Conservation (phyloP, 176 grass and related monocot genomes). For the Zoysia pacifica region DNA sequence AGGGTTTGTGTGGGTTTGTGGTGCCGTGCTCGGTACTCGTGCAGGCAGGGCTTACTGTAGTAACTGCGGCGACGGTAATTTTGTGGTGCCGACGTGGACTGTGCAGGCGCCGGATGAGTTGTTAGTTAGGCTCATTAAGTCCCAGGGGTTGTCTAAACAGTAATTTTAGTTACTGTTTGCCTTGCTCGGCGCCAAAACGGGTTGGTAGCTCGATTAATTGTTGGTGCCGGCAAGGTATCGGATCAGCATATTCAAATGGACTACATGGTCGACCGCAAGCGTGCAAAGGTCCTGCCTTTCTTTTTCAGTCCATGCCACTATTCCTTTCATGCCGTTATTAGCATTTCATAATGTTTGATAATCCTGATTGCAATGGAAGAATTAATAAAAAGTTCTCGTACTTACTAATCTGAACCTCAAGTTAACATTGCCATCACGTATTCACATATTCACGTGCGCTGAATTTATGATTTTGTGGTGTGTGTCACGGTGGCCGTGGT, state of each 20-base stretch:
- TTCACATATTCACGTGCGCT: too few species aligned
- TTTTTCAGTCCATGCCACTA: not conserved
- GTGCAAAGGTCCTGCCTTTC: not conserved
- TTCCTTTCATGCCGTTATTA: not conserved
- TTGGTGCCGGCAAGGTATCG: conserved; percentile 12
- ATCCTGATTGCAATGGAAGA: not conserved
- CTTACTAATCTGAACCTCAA: not conserved
- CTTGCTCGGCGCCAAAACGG: not conserved
- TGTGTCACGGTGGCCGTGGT: too few species aligned
- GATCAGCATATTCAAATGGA: conserved; percentile 23
- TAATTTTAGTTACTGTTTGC: conserved; percentile 36
- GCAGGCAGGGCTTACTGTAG: conserved; percentile 8
- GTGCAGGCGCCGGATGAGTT: conserved; percentile 15
- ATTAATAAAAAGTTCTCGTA: not conserved
- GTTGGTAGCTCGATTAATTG: conserved; percentile 45
- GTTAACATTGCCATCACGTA: too few species aligned
- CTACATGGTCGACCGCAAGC: not conserved
- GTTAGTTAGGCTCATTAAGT: conserved; percentile 48
- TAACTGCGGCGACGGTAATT: conserved; percentile 31
- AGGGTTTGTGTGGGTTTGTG: conserved; percentile 2
- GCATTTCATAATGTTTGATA: not conserved
- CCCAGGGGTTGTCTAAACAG: conserved; percentile 21
- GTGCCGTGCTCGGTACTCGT: conserved; percentile 37
- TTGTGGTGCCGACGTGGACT: conserved; percentile 18
- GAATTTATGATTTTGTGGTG: too few species aligned